Conservation (phyloP, 768 basidiomycete genomes). For the Russula ochroleuca region DNA sequence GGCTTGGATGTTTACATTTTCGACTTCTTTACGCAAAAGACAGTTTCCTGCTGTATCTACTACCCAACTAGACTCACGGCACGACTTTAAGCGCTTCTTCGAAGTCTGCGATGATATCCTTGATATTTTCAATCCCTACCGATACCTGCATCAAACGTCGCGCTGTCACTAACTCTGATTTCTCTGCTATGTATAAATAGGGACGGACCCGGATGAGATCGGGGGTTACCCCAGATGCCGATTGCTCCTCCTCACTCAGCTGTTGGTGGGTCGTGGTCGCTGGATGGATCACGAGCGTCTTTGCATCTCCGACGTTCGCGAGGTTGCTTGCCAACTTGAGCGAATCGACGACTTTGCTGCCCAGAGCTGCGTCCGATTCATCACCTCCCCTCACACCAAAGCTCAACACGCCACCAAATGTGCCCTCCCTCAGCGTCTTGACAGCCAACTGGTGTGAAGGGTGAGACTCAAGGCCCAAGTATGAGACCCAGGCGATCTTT, state of each 20-base stretch:
- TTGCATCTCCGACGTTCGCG: constrained; percentile 75
- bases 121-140: constrained; percentile 42
- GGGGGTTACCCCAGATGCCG: constrained; percentile 63
- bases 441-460: constrained; percentile 55
- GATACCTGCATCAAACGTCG: constrained; percentile 34
- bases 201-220: constrained; percentile 65
- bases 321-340: constrained; percentile 68
- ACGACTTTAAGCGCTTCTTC: constrained; percentile 37
- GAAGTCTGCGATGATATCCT: constrained; percentile 45
- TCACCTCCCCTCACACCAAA: constrained; percentile 74
- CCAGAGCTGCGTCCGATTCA: constrained; percentile 34
- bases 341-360: constrained; percentile 62
- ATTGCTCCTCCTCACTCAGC: constrained; percentile 55
- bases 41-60: not conserved
- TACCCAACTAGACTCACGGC: constrained; percentile 11
- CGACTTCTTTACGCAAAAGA: not conserved
- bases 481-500: constrained; percentile 71
- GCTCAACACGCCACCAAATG: constrained; percentile 69
- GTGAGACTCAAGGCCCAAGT: constrained; percentile 65
- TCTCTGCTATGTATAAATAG: not conserved
- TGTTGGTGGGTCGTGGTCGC: constrained; percentile 76
- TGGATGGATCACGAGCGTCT: constrained; percentile 77
- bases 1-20: not conserved
- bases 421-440: constrained; percentile 49
- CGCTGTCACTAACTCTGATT: not conserved